These are phyloP conservation scores for Rhodofomes roseus DNA, from an alignment of 1,284 basidiomycete genomes.

Conservation along the genomic window DNA sequence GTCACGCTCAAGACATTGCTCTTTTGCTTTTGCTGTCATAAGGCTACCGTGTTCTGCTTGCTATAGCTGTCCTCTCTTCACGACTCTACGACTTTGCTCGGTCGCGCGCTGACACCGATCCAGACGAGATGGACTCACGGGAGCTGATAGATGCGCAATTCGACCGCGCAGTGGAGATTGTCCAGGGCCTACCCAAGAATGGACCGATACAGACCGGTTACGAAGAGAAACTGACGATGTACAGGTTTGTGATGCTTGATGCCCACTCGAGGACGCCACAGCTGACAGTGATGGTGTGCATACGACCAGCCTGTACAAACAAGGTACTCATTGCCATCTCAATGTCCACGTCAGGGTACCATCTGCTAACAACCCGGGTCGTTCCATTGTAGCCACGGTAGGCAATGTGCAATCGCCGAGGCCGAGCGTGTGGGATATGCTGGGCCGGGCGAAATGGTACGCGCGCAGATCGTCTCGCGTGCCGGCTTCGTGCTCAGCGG, in stretches of 20 bases:
- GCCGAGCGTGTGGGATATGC: conserved; percentile 90
- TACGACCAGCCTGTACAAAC: conserved; percentile 75
- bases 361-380: not conserved
- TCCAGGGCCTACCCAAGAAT: conserved; percentile 88
- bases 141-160: conserved; percentile 80
- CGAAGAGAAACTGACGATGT: conserved; percentile 94
- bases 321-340: conserved; percentile 58
- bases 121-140: conserved; percentile 54
- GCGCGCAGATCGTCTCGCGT: conserved; percentile 19
- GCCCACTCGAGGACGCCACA: not conserved
- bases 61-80: not conserved
- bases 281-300: not conserved
- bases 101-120: no score
- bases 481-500: not conserved
- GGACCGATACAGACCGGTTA: conserved; percentile 96
- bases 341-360: no score
- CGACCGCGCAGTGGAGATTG: conserved; percentile 91
- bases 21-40: no score
- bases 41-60: not conserved
- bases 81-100: not conserved
- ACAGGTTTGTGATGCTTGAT: conserved; percentile 54
- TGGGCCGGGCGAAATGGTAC: conserved; percentile 93
- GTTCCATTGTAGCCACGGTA: conserved; percentile 63
- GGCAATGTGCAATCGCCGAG: conserved; percentile 80
- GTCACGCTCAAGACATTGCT: no score